Conservation (phyloP, 164 flowering plant species). For the Warburgia ugandensis region DNA sequence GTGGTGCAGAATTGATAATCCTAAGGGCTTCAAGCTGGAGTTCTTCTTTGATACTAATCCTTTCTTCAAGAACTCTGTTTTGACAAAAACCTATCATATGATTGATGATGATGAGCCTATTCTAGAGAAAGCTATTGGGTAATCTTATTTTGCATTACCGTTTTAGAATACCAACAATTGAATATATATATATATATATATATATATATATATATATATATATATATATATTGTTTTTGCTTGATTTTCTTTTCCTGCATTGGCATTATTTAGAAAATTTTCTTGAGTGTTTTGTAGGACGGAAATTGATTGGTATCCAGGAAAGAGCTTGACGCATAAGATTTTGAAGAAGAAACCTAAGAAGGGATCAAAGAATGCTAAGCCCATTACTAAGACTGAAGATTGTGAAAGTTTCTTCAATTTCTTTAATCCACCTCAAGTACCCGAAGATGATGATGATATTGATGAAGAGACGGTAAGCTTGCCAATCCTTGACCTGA, state of each 20-base stretch:
- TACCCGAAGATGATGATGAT: slow-evolving; percentile 83
- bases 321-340: slow-evolving; percentile 61
- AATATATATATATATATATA: no score
- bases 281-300: slow-evolving; percentile 58
- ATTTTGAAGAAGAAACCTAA: slow-evolving; percentile 75
- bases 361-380: slow-evolving; percentile 52
- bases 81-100: slow-evolving; percentile 43
- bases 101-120: slow-evolving; percentile 75
- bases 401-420: slow-evolving; percentile 76
- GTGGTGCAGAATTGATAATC: slow-evolving; percentile 31
- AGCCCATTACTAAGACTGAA: slow-evolving; percentile 39
- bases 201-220: no score
- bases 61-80: slow-evolving; percentile 31
- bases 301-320: slow-evolving; percentile 76
- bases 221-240: no score
- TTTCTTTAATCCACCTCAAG: slow-evolving; percentile 83
- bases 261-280: background rate
- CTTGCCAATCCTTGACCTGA: background rate
- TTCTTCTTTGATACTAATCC: slow-evolving; percentile 41
- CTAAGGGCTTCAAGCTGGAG: slow-evolving; percentile 50
- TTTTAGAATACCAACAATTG: background rate
- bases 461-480: slow-evolving; percentile 85
- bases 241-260: background rate
- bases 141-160: background rate
- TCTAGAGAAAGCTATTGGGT: slow-evolving; percentile 92